Conservation (phyloP, 164 flowering plant species). For the Malania oleifera region DNA sequence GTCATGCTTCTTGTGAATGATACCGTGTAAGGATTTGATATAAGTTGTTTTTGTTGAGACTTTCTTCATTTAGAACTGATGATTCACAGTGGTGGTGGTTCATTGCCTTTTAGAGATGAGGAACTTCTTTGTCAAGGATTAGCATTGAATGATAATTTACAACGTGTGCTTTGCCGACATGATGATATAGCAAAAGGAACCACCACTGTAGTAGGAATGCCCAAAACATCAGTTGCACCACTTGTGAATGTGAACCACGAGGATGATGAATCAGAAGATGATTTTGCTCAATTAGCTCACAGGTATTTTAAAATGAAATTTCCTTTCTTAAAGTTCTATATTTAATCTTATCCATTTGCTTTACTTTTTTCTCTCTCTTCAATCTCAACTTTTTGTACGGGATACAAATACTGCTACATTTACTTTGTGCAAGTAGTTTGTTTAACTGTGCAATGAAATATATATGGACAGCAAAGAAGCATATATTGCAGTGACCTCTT, state of each 20-base stretch:
- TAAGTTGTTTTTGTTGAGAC: background rate
- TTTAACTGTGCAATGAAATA: too few relatives aligned
- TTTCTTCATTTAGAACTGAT: background rate
- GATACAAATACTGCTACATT: too few relatives aligned
- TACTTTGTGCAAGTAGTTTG: too few relatives aligned
- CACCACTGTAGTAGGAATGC: conserved; percentile 16
- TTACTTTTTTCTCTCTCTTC: background rate
- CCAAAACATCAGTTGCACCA: conserved; percentile 44
- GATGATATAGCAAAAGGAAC: conserved; percentile 69
- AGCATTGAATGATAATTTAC: conserved; percentile 80
- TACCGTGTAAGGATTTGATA: conserved; percentile 48
- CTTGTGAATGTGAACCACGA: conserved; percentile 73
- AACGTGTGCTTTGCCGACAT: conserved; percentile 69
- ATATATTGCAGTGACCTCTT: too few relatives aligned
- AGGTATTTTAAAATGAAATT: conserved; percentile 36
- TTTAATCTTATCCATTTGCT: background rate
- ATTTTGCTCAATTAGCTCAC: conserved; percentile 73
- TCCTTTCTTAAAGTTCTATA: background rate
- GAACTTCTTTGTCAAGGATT: conserved; percentile 79
- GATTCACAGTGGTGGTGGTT: conserved; percentile 12
- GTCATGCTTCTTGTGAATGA: conserved; percentile 79
- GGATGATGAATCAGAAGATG: conserved; percentile 91
- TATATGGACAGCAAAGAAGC: too few relatives aligned
- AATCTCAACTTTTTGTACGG: too few relatives aligned
- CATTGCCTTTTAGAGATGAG: conserved; percentile 60